These are phyloP conservation scores for Urtica urens DNA, from an alignment of 306 rosid genomes.

Conservation along the genomic window DNA sequence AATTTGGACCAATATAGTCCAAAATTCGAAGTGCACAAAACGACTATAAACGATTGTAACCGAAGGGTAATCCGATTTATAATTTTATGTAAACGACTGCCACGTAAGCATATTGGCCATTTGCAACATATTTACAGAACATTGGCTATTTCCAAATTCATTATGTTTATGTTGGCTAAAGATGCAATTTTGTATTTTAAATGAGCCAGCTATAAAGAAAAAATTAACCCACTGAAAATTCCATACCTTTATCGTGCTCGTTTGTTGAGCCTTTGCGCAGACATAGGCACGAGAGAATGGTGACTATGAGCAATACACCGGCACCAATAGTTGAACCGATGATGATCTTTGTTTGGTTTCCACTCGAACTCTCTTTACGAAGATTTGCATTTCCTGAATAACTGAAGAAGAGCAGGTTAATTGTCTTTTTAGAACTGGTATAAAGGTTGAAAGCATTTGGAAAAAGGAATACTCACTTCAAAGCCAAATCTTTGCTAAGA, in stretches of 20 bases:
- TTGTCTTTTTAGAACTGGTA: too few relatives aligned
- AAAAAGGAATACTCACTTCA: constrained; percentile 43
- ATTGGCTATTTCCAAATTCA: too few relatives aligned
- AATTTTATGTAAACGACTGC: too few relatives aligned
- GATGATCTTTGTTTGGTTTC: constrained; percentile 36
- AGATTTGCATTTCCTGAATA: constrained; percentile 69
- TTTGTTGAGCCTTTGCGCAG: constrained; percentile 46
- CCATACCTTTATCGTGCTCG: constrained; percentile 44
- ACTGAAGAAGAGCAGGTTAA: constrained; percentile 31
- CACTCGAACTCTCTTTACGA: constrained; percentile 34
- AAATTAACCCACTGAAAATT: too few relatives aligned
- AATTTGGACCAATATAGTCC: too few relatives aligned
- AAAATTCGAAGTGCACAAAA: too few relatives aligned
- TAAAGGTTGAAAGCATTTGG: neutral
- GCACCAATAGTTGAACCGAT: constrained; percentile 79
- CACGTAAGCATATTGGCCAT: too few relatives aligned
- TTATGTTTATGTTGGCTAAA: too few relatives aligned
- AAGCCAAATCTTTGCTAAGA: constrained; percentile 33
- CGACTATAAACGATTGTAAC: neutral
- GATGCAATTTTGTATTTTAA: too few relatives aligned
- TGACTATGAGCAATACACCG: constrained; percentile 53
- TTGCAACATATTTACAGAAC: too few relatives aligned
- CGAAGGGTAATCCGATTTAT: too few relatives aligned
- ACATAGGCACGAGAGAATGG: constrained; percentile 45
- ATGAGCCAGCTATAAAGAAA: too few relatives aligned